Base-by-base conservation (phyloP, 2,329 filamentous ascomycete species). In the Truncatella angustata region DNA sequence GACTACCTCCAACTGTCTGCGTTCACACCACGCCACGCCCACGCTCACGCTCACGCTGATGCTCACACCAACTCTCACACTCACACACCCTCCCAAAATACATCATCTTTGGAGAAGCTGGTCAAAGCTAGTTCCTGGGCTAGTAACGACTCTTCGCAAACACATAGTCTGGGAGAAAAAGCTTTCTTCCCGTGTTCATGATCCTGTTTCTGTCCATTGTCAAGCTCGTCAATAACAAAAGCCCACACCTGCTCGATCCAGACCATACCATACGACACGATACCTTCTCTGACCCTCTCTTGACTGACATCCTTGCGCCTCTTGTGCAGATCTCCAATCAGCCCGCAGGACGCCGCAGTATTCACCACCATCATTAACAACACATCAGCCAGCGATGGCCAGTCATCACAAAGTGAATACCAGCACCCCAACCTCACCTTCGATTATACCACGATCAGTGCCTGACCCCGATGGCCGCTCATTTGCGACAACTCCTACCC, bases 331-430 rank as follows among this genome's bases (percentile, higher is more conserved):
- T 55, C 59, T 57, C 48, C 61, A 59, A 58, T 55, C 56, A 35
- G 52, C 56, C 24, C 60, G 60, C 39, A 62, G 58, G n/a, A 60
- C 61, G 53, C 60, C 62, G 11, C 60, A 62, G 54, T 60, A 63
- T 35, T 62, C 62, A 39, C 61, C 60, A 39, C 61, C 65, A 50
- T 63, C 65, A n/a, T n/a, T n/a, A n/a, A n/a, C n/a, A n/a, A n/a
- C n/a, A n/a, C n/a, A n/a, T 53, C 62, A 58, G 61, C 56, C 59
- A 60, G 65, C 65, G 57, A 68, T 68, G 65, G 63, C 58, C 58
- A 67, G 66, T 58, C 64, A 62, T 58, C 64, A 62, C 56, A 56
- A 58, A 46, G 56, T 58, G 43, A 58, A 56, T 54, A 60, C 55
- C 37, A 57, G 49, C 50, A 49, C 55, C 5, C 59, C 56, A 16